These are phyloP conservation scores for Beauveria bassiana DNA, from an alignment of 2,329 filamentous ascomycete genomes.

Conservation along the genomic window DNA sequence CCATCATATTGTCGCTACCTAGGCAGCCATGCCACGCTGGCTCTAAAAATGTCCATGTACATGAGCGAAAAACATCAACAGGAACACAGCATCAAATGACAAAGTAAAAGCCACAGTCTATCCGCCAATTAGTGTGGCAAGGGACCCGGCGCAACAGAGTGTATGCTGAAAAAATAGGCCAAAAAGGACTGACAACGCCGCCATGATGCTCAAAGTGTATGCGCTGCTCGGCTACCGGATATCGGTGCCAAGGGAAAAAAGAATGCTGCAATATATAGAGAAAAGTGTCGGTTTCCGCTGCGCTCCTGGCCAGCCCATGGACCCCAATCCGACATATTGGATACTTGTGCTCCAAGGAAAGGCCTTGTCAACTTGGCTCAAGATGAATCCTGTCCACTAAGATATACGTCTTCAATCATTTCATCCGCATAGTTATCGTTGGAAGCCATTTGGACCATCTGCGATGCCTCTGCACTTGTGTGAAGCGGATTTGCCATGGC, in stretches of 20 bases:
- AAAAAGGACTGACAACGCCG: not conserved
- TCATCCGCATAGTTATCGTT: not conserved
- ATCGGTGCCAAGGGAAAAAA: not conserved
- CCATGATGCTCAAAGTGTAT: not conserved
- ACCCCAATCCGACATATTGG: not conserved
- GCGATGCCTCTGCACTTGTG: not conserved
- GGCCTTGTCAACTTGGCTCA: not conserved
- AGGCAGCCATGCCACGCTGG: not conserved
- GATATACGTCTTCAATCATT: not conserved
- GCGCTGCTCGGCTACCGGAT: not conserved
- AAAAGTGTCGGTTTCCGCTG: not conserved
- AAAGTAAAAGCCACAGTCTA: not conserved
- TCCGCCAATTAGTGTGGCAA: not conserved
- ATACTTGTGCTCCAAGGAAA: not conserved
- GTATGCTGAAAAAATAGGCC: not conserved
- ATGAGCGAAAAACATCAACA: not conserved
- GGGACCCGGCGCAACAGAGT: not conserved
- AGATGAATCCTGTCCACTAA: not conserved
- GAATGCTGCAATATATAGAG: not conserved
- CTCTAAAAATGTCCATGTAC: not conserved
- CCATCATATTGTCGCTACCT: not conserved
- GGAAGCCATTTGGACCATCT: not conserved
- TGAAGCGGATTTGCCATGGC: not conserved
- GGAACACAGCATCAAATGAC: too few relatives aligned
- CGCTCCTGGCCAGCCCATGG: not conserved